phyloP scores from a whole-genome alignment of 257 asterid species.

The Nicotiana obtusifolia region DNA sequence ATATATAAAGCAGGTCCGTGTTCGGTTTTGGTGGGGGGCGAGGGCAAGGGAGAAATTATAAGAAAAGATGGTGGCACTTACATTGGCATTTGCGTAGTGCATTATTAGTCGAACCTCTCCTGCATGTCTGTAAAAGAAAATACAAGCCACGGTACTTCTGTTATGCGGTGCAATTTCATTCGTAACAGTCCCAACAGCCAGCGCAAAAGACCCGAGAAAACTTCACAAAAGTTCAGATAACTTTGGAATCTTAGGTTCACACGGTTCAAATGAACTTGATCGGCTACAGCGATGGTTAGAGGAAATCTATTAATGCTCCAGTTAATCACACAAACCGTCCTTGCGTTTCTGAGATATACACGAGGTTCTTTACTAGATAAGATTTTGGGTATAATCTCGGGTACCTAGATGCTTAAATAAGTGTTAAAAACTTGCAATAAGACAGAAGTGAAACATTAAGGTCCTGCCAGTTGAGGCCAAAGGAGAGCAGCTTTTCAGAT shows the following conservation, averaged over 20 bases:
- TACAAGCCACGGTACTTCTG: background rate
- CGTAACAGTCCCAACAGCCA: background rate
- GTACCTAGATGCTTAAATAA: background rate
- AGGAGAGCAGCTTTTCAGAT: background rate
- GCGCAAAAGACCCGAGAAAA: background rate
- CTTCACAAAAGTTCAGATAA: background rate
- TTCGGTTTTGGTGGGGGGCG: background rate
- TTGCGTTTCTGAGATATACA: background rate
- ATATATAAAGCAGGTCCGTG: conserved; percentile 7
- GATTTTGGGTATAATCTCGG: background rate
- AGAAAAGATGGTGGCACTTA: conserved; percentile 20
- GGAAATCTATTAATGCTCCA: background rate
- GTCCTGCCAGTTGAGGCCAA: background rate
- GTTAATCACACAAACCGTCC: background rate
- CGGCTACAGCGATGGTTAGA: background rate
- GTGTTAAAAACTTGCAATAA: background rate
- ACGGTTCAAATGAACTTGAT: background rate
- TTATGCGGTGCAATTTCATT: background rate
- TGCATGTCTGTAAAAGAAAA: conserved; percentile 49
- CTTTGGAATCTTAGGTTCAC: background rate
- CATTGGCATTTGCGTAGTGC: conserved; percentile 71
- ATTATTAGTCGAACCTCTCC: conserved; percentile 86
- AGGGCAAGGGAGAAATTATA: background rate
- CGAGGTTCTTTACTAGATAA: background rate
- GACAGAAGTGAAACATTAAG: background rate